Percentiles rank a stretch among this genome's conserved stretches.
phyloP scores from a whole-genome alignment of 2,329 filamentous ascomycete species.

The Ilyonectria mors-panacis region DNA sequence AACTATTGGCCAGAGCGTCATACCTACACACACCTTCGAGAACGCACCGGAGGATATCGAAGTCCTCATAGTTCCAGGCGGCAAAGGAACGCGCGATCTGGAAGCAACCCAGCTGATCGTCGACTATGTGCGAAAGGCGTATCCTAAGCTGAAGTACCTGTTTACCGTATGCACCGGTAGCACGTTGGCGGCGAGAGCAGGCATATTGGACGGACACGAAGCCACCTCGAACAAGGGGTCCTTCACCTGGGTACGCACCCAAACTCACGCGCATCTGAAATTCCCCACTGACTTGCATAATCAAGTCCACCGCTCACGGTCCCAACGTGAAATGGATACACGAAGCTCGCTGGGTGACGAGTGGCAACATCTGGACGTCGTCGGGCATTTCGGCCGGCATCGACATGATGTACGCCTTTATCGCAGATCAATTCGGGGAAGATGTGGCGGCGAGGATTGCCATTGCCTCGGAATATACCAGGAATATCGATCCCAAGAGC shows the following conservation, averaged over 20 bases:
- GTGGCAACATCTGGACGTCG: conserved; percentile 74
- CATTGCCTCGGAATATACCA: conserved; percentile 70
- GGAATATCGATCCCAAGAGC: conserved; percentile 62
- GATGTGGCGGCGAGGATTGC: conserved; percentile 64
- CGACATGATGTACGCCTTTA: conserved; percentile 56
- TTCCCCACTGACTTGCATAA: not conserved
- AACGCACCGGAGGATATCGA: conserved; percentile 53
- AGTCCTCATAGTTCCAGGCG: conserved; percentile 58
- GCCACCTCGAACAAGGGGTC: conserved; percentile 74
- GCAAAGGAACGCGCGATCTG: conserved; percentile 49
- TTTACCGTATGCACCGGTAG: conserved; percentile 76
- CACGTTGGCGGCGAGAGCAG: conserved; percentile 67
- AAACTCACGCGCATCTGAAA: not conserved
- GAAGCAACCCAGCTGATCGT: conserved; percentile 44
- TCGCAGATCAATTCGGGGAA: conserved; percentile 62
- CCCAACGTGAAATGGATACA: conserved; percentile 67
- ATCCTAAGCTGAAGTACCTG: conserved; percentile 63
- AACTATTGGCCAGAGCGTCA: conserved; percentile 49
- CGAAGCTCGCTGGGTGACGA: conserved; percentile 71
- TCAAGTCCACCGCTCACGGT: conserved; percentile 55
- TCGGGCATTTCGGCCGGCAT: conserved; percentile 68
- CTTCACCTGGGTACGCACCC: conserved; percentile 53
- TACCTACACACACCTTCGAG: conserved; percentile 57
- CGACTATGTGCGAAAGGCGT: conserved; percentile 60
- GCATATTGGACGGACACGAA: conserved; percentile 67